Conservation (phyloP, 441 rosid species). For the Populus hybrid region DNA sequence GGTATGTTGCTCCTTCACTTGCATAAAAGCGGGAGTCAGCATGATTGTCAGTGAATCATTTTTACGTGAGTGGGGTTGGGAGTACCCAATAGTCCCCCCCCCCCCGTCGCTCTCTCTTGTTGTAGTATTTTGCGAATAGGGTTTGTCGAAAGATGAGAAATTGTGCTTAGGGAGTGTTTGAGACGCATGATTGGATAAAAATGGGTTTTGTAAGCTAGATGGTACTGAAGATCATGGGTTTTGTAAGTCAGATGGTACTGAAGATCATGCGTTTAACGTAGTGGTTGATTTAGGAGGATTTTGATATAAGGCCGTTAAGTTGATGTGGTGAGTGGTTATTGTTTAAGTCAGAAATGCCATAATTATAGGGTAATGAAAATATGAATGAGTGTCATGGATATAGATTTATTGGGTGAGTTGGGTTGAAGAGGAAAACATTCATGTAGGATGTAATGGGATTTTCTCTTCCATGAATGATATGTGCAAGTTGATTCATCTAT, state of each 20-base stretch:
- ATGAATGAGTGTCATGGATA: not conserved
- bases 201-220: not conserved
- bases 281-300: not conserved
- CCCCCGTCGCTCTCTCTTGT: not conserved
- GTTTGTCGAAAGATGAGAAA: not conserved
- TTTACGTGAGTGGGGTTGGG: not conserved
- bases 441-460: not conserved
- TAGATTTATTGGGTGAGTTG: not conserved
- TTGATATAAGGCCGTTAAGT: not conserved
- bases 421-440: not conserved
- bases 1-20: not conserved
- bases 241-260: not conserved
- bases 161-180: not conserved
- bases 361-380: not conserved
- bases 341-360: not conserved
- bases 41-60: not conserved
- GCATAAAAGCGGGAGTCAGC: not conserved
- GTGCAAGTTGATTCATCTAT: not conserved
- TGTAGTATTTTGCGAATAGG: not conserved
- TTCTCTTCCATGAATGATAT: not conserved
- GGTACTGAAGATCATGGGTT: too few species aligned
- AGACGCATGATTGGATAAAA: not conserved
- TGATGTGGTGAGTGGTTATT: not conserved
- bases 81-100: not conserved
- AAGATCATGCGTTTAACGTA: not conserved